Conservation (phyloP, 495 filamentous ascomycete species). For the Tuber borchii region DNA sequence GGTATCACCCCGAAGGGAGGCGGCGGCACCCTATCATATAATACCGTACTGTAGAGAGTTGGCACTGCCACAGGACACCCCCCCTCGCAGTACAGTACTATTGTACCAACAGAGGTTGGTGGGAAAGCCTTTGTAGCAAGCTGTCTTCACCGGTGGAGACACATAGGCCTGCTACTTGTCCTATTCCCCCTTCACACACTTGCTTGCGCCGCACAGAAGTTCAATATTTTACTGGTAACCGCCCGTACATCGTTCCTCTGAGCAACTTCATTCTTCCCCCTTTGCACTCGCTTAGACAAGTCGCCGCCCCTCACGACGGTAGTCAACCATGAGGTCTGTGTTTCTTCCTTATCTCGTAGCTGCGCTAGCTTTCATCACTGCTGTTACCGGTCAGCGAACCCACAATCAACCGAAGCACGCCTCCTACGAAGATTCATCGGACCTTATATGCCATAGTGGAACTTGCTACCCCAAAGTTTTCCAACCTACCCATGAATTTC, state of each 20-base stretch:
- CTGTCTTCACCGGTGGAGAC: neutral
- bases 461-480: conserved; percentile 62
- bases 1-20: too few relatives aligned
- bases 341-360: conserved; percentile 14
- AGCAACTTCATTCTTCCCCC: neutral
- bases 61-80: too few relatives aligned
- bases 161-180: too few relatives aligned
- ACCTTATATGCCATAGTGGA: conserved; percentile 57
- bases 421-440: conserved; percentile 14
- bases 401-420: conserved; percentile 26
- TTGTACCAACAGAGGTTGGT: neutral
- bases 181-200: neutral
- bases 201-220: neutral
- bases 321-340: neutral
- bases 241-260: neutral
- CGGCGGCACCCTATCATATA: too few relatives aligned
- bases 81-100: too few relatives aligned
- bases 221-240: neutral
- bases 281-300: neutral
- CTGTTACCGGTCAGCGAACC: neutral
- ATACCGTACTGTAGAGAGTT: too few relatives aligned
- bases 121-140: neutral
- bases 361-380: neutral
- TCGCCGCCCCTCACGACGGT: neutral
- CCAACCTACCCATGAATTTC: conserved; percentile 56